These are phyloP conservation scores for Aspergillus ibericus DNA, from an alignment of 2,329 filamentous ascomycete genomes.

Conservation along the genomic window DNA sequence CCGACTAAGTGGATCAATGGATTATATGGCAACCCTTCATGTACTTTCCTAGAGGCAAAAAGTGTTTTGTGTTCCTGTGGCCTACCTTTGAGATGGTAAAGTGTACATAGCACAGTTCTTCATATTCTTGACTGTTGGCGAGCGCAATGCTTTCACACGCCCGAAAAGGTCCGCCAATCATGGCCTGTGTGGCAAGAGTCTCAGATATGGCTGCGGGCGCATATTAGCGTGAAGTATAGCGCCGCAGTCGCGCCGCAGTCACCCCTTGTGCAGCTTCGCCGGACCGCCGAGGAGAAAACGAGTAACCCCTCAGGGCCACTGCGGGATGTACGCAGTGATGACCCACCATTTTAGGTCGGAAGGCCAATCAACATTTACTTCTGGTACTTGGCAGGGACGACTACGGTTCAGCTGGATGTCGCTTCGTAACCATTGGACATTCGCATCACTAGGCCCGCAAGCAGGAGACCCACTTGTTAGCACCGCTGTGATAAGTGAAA, in stretches of 20 bases:
- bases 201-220: not conserved
- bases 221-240: not conserved
- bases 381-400: not conserved
- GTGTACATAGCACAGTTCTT: not conserved
- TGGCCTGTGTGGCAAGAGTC: not conserved
- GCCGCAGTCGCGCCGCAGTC: not conserved
- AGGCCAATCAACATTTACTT: not conserved
- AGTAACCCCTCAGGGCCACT: no score
- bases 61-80: not conserved
- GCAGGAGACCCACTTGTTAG: no score
- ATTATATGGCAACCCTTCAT: not conserved
- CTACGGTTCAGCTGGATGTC: not conserved
- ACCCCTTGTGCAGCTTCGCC: not conserved
- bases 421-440: not conserved
- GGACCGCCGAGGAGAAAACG: not conserved
- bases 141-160: not conserved
- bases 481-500: no score
- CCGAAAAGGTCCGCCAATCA: not conserved
- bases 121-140: not conserved
- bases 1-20: not conserved
- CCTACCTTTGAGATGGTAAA: not conserved
- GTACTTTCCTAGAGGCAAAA: not conserved
- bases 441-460: no score
- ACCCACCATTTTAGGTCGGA: not conserved
- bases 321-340: not conserved